Percentiles rank a stretch among this genome's conserved stretches.
Conservation (phyloP, 2,329 filamentous ascomycete genomes). For the Diaporthe caulivora region DNA sequence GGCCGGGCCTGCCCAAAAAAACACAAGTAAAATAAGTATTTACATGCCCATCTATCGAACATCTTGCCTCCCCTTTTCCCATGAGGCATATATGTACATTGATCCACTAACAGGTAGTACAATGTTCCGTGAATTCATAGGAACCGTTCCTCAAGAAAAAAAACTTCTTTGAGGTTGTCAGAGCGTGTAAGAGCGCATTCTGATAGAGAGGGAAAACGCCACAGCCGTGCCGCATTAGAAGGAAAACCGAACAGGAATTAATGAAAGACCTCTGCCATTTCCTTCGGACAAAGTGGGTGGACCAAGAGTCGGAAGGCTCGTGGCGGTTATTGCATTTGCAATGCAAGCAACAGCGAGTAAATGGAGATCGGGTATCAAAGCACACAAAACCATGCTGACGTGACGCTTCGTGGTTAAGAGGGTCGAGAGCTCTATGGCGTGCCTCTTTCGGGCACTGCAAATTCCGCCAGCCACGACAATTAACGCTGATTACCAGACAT, state of each 20-base stretch:
- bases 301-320: background rate
- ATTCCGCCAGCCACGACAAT: background rate
- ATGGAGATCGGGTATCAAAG: constrained; percentile 24
- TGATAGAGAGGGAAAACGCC: constrained; percentile 1
- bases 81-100: constrained; percentile 36
- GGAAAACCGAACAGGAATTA: constrained; percentile 8
- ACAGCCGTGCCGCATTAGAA: constrained; percentile 13
- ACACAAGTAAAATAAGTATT: constrained; percentile 12
- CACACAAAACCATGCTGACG: constrained; percentile 26
- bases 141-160: constrained; percentile 26
- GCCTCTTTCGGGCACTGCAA: background rate
- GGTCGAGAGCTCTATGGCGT: background rate
- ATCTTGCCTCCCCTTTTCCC: constrained; percentile 18
- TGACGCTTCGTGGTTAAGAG: constrained; percentile 2
- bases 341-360: constrained; percentile 19
- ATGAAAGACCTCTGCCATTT: background rate
- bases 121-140: constrained; percentile 32
- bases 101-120: constrained; percentile 34
- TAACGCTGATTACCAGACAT: constrained; percentile 36
- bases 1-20: constrained; percentile 15
- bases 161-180: constrained; percentile 9
- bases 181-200: background rate
- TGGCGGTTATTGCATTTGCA: background rate
- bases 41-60: constrained; percentile 35
- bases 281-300: background rate